A percentile compares a stretch with the other conserved stretches of the same genome.
Conservation (phyloP, 805 yeast species). For the Spathaspora boniae region DNA sequence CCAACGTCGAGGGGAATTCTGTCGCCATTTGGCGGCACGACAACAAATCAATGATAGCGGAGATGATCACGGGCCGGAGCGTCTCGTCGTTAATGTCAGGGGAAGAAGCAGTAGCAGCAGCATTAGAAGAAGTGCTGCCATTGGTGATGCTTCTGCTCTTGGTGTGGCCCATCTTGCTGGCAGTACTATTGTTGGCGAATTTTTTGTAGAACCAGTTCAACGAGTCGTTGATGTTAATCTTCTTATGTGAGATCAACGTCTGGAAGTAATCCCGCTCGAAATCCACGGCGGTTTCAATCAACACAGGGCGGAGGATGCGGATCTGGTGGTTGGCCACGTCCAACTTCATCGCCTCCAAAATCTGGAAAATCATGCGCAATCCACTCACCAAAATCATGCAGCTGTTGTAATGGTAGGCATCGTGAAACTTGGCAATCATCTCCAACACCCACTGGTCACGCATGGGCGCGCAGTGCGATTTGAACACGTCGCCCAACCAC, state of each 20-base stretch:
- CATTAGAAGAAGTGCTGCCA: no score
- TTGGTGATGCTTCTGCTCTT: no score
- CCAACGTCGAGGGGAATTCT: constrained; percentile 78
- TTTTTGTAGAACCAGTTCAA: constrained; percentile 60
- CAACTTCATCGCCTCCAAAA: constrained; percentile 89
- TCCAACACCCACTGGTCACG: constrained; percentile 86
- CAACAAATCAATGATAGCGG: constrained; percentile 58
- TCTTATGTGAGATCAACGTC: constrained; percentile 50
- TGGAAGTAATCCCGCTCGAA: constrained; percentile 83
- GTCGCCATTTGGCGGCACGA: constrained; percentile 78
- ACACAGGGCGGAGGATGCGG: constrained; percentile 74
- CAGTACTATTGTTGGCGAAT: constrained; percentile 17
- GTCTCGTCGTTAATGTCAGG: constrained; percentile 8
- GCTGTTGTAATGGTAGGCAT: constrained; percentile 46
- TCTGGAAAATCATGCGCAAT: constrained; percentile 69
- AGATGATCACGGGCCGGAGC: constrained; percentile 40
- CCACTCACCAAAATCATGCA: constrained; percentile 63
- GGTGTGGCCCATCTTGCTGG: constrained; percentile 1
- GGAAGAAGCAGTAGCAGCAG: constrained; percentile 2
- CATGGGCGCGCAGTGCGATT: constrained; percentile 94
- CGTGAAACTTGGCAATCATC: constrained; percentile 60
- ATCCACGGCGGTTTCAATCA: constrained; percentile 82
- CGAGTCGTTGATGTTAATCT: constrained; percentile 57
- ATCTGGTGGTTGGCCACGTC: constrained; percentile 96
- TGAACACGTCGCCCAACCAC: constrained; percentile 76